Evolutionary conservation across 805 yeast species (phyloP).

Genomic region (Kockiozyma suomiensis): DNA sequence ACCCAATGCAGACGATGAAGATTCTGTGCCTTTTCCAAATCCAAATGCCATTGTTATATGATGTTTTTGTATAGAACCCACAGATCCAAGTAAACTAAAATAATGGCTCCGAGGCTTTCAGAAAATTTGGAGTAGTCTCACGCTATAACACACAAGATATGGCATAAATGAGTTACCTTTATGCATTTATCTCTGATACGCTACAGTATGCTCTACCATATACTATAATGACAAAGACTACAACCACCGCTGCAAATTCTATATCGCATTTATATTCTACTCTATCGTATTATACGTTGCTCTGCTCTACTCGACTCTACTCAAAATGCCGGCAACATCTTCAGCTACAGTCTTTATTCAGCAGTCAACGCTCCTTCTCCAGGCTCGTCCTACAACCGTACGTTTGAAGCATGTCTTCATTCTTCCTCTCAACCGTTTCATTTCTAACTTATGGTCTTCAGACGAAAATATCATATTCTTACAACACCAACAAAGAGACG

Average conservation of each 20-base stretch:
- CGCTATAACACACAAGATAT: no score
- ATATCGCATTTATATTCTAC: no score
- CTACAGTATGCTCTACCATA: no score
- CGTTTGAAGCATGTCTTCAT: no score
- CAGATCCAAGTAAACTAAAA: not conserved
- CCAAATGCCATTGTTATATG: constrained; percentile 17
- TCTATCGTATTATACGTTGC: no score
- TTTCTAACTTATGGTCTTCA: constrained; percentile 37
- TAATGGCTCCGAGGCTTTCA: not conserved
- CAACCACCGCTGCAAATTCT: no score
- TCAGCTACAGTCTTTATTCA: constrained; percentile 44
- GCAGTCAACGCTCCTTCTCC: constrained; percentile 47
- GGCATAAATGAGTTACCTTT: no score
- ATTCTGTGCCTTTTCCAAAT: constrained; percentile 8
- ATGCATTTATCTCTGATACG: no score
- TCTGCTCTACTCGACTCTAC: no score
- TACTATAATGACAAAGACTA: no score
- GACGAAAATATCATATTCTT: constrained; percentile 44
- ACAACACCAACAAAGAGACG: constrained; percentile 37
- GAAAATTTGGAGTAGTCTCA: not conserved
- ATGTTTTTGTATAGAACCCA: not conserved
- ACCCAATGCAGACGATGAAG: not conserved
- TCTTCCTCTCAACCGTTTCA: constrained; percentile 16
- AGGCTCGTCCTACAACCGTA: constrained; percentile 49
- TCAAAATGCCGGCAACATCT: constrained; percentile 23